Base-by-base conservation (phyloP, 345 rosid genomes). In the Citrus medica region DNA sequence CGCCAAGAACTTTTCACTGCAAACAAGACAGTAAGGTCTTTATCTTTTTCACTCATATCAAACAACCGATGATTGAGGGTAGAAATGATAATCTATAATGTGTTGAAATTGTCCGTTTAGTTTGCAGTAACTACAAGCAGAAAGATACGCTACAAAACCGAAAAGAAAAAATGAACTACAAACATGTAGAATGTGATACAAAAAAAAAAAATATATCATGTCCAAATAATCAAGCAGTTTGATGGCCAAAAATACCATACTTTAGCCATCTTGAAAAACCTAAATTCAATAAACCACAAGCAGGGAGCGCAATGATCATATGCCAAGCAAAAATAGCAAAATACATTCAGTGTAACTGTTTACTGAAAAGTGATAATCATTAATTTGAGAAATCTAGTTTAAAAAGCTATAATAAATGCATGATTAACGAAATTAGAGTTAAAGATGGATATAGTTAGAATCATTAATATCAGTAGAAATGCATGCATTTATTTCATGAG, bases 1-100 rank as follows among this genome's bases (percentile, higher is more conserved):
- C n/a, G 53, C 9, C 30, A 28, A 64, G 40, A 77, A 46, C 1
- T 38, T 79, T 64, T 56, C 38, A 70, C 84, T 80, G 81, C 77
- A 80, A 46, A 75, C 53, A 78, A 4, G 22, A 55, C 13, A 48
- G 68, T 22, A 32, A 21, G 24, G 17, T 16, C 24, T 32, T 60
- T 65, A 35, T 55, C 60, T 55, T 56, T 30, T 28, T 56, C 32
- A 66, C 61, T 12, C 5, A 21, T 53, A 17, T 55, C 42, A 79
- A 68, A 38, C 61, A 24, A 67, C 16, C 64, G 38, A 46, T n/a
- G 17, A 33, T n/a, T 10, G 48, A 48, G 35, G 74, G 14, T 55
- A 63, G 33, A 38, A 56, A n/a, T 9, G 71, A n/a, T 19, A 67
- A 53, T n/a, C 46, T 28, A 75, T 48, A 51, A 33, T 5, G 24